Evolutionary conservation across 148 eudicot genomes (phyloP).

Genomic region (Fagopyrum esculentum): DNA sequence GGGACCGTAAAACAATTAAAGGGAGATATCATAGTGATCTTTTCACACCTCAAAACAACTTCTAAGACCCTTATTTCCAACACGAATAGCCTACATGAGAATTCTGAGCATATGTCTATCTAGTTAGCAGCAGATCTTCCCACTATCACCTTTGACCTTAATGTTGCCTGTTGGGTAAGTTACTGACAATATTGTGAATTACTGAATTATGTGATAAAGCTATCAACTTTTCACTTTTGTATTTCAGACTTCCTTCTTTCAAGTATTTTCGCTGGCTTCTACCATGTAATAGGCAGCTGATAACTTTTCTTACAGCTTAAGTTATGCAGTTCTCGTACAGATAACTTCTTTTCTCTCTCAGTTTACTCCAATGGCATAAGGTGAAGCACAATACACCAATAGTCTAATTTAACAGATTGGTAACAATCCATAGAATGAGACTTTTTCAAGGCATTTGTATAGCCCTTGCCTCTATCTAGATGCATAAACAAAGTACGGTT

Average conservation of each 20-base stretch:
- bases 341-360: too few species aligned
- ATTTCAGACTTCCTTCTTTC: too few species aligned
- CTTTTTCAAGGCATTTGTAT: not conserved
- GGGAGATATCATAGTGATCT: too few species aligned
- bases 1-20: too few species aligned
- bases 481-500: not conserved
- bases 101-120: conserved; percentile 1
- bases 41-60: too few species aligned
- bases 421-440: not conserved
- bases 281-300: too few species aligned
- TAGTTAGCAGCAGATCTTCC: conserved; percentile 5
- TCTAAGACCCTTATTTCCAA: too few species aligned
- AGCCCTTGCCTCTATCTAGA: not conserved
- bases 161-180: not conserved
- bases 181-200: not conserved
- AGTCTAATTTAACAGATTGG: not conserved
- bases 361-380: not conserved
- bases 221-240: too few species aligned
- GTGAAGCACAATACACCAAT: not conserved
- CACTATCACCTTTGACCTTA: not conserved
- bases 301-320: too few species aligned
- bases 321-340: too few species aligned
- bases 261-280: too few species aligned
- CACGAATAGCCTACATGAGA: not conserved
- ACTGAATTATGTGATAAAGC: too few species aligned